Conservation (phyloP, 2,329 filamentous ascomycete genomes). For the Dactylellina sp. region DNA sequence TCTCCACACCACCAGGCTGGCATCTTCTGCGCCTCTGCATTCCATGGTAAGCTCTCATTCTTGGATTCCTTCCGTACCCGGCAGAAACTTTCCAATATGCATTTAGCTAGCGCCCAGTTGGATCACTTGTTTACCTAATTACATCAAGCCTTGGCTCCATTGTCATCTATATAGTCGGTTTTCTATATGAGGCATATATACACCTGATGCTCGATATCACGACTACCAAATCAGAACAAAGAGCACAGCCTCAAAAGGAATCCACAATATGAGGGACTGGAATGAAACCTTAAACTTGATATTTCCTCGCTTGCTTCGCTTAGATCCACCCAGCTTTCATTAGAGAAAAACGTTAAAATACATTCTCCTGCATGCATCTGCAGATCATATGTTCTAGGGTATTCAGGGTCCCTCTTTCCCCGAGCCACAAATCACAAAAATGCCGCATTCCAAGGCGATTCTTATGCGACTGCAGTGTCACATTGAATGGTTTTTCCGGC, state of each 20-base stretch:
- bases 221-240: background rate
- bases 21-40: conserved; percentile 1
- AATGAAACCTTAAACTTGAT: conserved; percentile 17
- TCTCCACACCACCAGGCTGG: too few species aligned
- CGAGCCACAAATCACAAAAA: conserved; percentile 28
- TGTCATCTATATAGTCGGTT: background rate
- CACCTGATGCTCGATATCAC: background rate
- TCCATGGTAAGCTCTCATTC: conserved; percentile 5
- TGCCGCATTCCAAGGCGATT: conserved; percentile 40
- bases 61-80: conserved; percentile 2
- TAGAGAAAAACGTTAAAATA: conserved; percentile 20
- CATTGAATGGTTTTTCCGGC: conserved; percentile 14
- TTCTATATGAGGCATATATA: conserved; percentile 16
- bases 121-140: too few species aligned
- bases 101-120: too few species aligned
- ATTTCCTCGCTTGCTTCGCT: conserved; percentile 15
- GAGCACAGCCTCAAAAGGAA: conserved; percentile 10
- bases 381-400: conserved; percentile 37
- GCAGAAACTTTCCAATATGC: background rate
- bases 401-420: conserved; percentile 27
- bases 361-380: conserved; percentile 42
- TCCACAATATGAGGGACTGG: background rate
- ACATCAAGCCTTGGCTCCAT: conserved; percentile 3
- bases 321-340: background rate
- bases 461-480: conserved; percentile 9